Conservation (phyloP, 208 protist genomes). For the Wallacemonas collosoma region DNA sequence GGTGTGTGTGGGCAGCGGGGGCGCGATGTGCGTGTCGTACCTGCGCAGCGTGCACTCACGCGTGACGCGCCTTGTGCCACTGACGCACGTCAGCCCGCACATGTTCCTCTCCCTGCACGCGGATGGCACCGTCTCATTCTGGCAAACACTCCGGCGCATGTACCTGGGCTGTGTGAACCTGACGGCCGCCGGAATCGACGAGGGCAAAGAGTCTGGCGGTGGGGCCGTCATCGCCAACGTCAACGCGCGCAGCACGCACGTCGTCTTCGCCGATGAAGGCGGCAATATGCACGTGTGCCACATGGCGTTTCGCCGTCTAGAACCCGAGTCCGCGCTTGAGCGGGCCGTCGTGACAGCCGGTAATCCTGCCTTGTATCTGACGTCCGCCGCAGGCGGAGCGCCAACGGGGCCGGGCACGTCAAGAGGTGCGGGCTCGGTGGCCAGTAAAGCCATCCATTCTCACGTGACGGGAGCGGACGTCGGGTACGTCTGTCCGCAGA, state of each 20-base stretch:
- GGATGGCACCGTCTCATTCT: conserved; percentile 77
- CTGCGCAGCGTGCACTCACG: conserved; percentile 30
- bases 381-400: neutral
- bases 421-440: too few relatives aligned
- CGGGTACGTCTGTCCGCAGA: conserved; percentile 3
- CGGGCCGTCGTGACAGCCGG: conserved; percentile 30
- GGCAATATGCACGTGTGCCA: conserved; percentile 79
- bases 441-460: too few relatives aligned
- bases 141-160: conserved; percentile 71
- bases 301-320: conserved; percentile 35
- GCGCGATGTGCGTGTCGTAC: conserved; percentile 10
- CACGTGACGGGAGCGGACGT: neutral
- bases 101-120: conserved; percentile 67
- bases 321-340: conserved; percentile 27
- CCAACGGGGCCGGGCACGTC: neutral
- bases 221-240: conserved; percentile 27
- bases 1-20: neutral
- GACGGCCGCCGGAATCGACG: conserved; percentile 30
- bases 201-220: conserved; percentile 5
- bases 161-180: conserved; percentile 67
- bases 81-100: conserved; percentile 41
- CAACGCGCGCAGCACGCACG: conserved; percentile 25
- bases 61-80: conserved; percentile 43
- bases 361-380: conserved; percentile 39
- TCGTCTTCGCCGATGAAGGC: conserved; percentile 71